A percentile compares a stretch with the other conserved stretches of the same genome.
Conservation (phyloP, 2,329 filamentous ascomycete genomes). For the Hymenotorrendiella dingleyae region DNA sequence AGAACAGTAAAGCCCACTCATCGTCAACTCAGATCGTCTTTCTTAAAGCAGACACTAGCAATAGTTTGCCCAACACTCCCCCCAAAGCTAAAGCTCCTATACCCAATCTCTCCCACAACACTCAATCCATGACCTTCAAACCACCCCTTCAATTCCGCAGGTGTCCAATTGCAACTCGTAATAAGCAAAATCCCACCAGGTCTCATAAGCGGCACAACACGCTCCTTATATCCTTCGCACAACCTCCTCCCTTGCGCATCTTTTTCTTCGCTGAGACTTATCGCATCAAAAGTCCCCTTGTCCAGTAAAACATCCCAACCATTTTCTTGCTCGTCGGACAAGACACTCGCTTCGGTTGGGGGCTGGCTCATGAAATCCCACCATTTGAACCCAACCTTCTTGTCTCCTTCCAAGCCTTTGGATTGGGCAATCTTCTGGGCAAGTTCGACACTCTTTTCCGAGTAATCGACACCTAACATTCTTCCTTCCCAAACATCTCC, state of each 20-base stretch:
- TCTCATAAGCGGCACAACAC: constrained; percentile 63
- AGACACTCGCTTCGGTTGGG: constrained; percentile 24
- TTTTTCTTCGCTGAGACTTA: constrained; percentile 63
- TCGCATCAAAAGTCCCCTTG: constrained; percentile 96
- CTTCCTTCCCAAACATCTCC: constrained; percentile 49
- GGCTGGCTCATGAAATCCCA: constrained; percentile 45
- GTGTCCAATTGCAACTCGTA: constrained; percentile 98
- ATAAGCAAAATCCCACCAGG: constrained; percentile 70
- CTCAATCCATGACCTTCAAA: constrained; percentile 43
- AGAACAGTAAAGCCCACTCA: background rate
- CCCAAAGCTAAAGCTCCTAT: constrained; percentile 84
- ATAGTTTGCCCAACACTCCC: constrained; percentile 85
- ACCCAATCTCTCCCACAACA: constrained; percentile 65
- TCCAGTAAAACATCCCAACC: constrained; percentile 93
- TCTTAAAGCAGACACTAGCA: constrained; percentile 76
- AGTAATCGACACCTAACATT: constrained; percentile 89
- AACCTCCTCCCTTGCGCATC: constrained; percentile 51
- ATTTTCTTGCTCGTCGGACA: constrained; percentile 11
- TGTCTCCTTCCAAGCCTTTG: constrained; percentile 28
- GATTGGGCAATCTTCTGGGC: constrained; percentile 56
- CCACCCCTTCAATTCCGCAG: constrained; percentile 76
- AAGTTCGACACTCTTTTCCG: constrained; percentile 64
- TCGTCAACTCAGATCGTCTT: constrained; percentile 14
- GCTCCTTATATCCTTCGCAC: constrained; percentile 68
- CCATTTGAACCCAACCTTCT: constrained; percentile 40